Conservation (phyloP, 2,329 filamentous ascomycete genomes). For the Plenodomus tracheiphilus region DNA sequence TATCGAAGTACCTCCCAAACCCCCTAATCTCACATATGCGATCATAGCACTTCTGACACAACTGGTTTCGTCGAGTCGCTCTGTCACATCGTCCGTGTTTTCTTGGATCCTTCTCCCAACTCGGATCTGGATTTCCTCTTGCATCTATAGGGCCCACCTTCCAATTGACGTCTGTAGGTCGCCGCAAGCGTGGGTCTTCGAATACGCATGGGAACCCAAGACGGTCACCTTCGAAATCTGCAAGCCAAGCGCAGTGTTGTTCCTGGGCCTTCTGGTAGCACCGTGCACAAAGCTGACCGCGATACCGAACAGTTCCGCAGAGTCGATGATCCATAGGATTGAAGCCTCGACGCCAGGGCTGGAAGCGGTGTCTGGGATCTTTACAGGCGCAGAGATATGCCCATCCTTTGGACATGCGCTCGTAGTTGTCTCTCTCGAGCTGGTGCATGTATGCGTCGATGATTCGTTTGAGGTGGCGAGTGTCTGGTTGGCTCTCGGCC, state of each 20-base stretch:
- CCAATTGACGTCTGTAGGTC: conserved; percentile 22
- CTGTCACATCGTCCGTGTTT: conserved; percentile 25
- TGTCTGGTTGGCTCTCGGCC: conserved; percentile 15
- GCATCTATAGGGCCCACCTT: conserved; percentile 22
- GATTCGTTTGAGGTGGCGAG: conserved; percentile 11
- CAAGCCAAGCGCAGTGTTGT: conserved; percentile 23
- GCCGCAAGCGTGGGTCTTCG: conserved; percentile 17
- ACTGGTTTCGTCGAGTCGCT: conserved; percentile 16
- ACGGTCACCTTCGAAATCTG: conserved; percentile 25
- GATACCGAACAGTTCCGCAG: conserved; percentile 24
- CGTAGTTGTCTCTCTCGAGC: conserved; percentile 20
- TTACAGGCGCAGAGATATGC: conserved; percentile 25
- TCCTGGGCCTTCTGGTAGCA: conserved; percentile 24
- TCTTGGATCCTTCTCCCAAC: conserved; percentile 28
- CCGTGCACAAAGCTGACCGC: conserved; percentile 26
- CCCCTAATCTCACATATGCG: conserved; percentile 29
- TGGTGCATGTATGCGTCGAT: conserved; percentile 23
- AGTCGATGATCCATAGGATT: conserved; percentile 22
- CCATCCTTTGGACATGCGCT: conserved; percentile 26
- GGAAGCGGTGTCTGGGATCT: conserved; percentile 21
- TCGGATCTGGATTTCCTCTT: conserved; percentile 16
- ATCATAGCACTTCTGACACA: conserved; percentile 28
- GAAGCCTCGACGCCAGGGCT: conserved; percentile 23
- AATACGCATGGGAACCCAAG: conserved; percentile 28
- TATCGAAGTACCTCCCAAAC: conserved; percentile 27